Conservation (phyloP, 2,329 filamentous ascomycete genomes). For the Cordyceps cicadae region DNA sequence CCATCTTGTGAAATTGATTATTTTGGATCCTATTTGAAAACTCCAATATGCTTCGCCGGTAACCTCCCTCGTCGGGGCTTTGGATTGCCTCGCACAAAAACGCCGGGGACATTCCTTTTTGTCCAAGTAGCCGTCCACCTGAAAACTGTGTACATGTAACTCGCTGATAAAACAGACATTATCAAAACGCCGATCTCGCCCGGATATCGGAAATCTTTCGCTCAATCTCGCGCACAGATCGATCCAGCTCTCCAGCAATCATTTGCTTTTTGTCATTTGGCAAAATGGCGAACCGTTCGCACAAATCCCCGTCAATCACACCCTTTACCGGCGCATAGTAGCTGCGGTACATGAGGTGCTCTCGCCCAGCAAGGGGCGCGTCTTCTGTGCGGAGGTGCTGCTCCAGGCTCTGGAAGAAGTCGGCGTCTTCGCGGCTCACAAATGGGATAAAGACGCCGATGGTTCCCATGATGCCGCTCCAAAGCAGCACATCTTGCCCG, state of each 20-base stretch:
- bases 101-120: constrained; percentile 19
- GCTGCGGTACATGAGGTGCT: constrained; percentile 89
- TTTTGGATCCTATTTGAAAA: constrained; percentile 15
- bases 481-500: constrained; percentile 83
- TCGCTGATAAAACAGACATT: constrained; percentile 5
- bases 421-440: constrained; percentile 81
- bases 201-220: constrained; percentile 67
- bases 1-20: constrained; percentile 14
- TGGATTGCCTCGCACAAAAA: constrained; percentile 21
- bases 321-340: constrained; percentile 97
- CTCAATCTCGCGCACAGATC: constrained; percentile 87
- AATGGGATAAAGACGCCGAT: constrained; percentile 92
- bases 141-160: constrained; percentile 19
- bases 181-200: constrained; percentile 51
- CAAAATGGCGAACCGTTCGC: constrained; percentile 80
- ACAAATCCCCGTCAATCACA: constrained; percentile 92
- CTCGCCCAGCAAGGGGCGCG: constrained; percentile 78
- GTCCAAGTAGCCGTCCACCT: constrained; percentile 18
- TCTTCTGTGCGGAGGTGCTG: constrained; percentile 80
- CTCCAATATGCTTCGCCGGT: constrained; percentile 17
- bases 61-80: neutral
- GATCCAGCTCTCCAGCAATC: constrained; percentile 88
- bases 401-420: constrained; percentile 95
- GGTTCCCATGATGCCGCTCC: constrained; percentile 91
- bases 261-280: constrained; percentile 85